A percentile compares a stretch with the other conserved stretches of the same genome.
phyloP scores from a whole-genome alignment of 148 eudicot genomes.

The Persicaria maculosa region DNA sequence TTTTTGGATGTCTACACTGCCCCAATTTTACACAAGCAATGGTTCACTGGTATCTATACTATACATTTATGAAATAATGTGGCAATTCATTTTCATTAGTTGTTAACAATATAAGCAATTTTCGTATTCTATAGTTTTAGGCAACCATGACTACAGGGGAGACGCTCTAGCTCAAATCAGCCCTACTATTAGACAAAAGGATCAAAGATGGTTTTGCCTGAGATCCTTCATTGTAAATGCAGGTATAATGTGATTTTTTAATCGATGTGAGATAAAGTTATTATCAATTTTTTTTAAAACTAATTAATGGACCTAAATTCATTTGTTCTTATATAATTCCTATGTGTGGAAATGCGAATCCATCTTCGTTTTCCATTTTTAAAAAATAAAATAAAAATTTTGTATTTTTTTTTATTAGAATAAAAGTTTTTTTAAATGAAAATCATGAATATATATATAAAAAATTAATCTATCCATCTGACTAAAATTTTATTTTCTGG shows the following conservation, averaged over 20 bases:
- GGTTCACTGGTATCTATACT: constrained; percentile 49
- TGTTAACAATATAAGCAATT: not conserved
- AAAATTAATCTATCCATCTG: too few species aligned
- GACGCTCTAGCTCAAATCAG: constrained; percentile 62
- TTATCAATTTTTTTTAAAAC: too few species aligned
- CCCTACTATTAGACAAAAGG: constrained; percentile 38
- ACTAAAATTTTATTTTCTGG: too few species aligned
- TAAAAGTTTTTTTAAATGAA: too few species aligned
- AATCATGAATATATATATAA: too few species aligned
- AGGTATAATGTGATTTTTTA: constrained; percentile 24
- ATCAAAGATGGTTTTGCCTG: constrained; percentile 57
- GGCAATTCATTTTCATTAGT: not conserved
- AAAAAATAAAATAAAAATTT: too few species aligned
- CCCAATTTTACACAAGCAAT: constrained; percentile 62
- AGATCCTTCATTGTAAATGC: constrained; percentile 61
- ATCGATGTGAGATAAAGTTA: too few species aligned
- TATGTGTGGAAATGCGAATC: too few species aligned
- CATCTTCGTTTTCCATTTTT: too few species aligned
- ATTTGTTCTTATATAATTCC: too few species aligned
- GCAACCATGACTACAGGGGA: constrained; percentile 83
- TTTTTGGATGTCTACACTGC: constrained; percentile 55
- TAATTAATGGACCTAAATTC: too few species aligned
- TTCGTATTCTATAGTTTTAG: constrained; percentile 43
- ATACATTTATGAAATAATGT: not conserved
- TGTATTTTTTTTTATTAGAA: too few species aligned